Evolutionary conservation across 2,329 filamentous ascomycete genomes (phyloP).

Genomic region (Aspergillus pseudotamarii): DNA sequence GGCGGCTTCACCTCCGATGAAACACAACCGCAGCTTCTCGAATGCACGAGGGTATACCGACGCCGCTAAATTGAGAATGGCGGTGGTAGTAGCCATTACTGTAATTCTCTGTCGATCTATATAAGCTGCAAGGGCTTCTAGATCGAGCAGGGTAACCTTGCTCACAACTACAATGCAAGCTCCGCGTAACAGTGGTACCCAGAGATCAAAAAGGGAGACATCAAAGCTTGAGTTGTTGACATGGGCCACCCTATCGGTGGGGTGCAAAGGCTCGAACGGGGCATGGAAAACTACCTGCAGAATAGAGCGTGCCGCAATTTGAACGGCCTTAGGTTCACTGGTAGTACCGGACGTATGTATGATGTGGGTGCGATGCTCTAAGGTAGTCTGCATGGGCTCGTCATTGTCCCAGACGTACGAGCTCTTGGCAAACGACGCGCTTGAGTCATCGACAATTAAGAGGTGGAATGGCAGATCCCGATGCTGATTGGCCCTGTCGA

Average conservation of each 20-base stretch:
- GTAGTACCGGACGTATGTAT: constrained; percentile 28
- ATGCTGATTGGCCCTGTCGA: not conserved
- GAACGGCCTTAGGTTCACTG: constrained; percentile 27
- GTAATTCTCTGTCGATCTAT: not conserved
- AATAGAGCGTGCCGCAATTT: constrained; percentile 23
- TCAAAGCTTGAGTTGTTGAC: constrained; percentile 29
- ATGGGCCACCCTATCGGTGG: constrained; percentile 21
- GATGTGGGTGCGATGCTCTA: constrained; percentile 17
- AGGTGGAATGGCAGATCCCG: not conserved
- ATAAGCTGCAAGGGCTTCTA: not conserved
- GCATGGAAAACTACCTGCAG: constrained; percentile 24
- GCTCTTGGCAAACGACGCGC: not conserved
- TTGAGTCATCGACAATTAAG: not conserved
- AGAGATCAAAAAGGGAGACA: constrained; percentile 29
- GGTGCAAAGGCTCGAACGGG: constrained; percentile 18
- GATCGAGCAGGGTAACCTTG: not conserved
- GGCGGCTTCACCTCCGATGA: constrained; percentile 22
- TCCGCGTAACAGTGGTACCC: constrained; percentile 22
- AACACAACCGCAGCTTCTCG: not conserved
- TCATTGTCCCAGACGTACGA: not conserved
- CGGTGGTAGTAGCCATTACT: not conserved
- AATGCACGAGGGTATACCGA: not conserved
- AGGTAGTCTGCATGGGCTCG: not conserved
- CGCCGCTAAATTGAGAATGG: not conserved
- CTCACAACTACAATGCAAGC: constrained; percentile 18